phyloP scores from a whole-genome alignment of 805 yeast genomes.

The Sugiyamaella americana region DNA sequence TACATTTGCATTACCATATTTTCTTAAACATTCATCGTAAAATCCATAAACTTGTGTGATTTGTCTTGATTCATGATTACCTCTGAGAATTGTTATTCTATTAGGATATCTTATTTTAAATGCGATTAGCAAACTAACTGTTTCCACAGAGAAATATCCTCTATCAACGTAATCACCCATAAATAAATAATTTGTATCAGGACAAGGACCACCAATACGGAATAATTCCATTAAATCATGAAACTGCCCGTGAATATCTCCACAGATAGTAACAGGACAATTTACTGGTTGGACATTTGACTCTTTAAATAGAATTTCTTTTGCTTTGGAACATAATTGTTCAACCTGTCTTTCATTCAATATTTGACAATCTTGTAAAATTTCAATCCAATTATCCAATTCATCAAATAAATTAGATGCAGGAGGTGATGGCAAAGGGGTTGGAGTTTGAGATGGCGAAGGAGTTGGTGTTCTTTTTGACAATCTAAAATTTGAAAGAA shows the following conservation, averaged over 20 bases:
- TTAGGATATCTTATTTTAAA: constrained; percentile 89
- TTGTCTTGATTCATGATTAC: constrained; percentile 93
- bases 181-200: constrained; percentile 81
- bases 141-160: constrained; percentile 83
- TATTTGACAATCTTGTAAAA: constrained; percentile 71
- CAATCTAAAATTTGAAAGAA: not conserved
- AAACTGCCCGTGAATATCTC: constrained; percentile 95
- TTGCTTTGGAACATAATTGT: constrained; percentile 76
- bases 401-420: no score
- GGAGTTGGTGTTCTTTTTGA: not conserved
- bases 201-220: constrained; percentile 91
- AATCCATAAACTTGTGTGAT: constrained; percentile 95
- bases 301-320: constrained; percentile 72
- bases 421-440: no score
- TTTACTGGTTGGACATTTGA: constrained; percentile 92
- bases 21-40: constrained; percentile 90
- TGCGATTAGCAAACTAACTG: constrained; percentile 80
- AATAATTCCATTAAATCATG: constrained; percentile 91
- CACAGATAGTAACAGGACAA: constrained; percentile 94
- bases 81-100: constrained; percentile 87
- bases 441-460: no score
- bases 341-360: constrained; percentile 74
- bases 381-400: constrained; percentile 83
- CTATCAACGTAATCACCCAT: constrained; percentile 93
- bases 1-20: constrained; percentile 86